Evolutionary conservation across 2,329 filamentous ascomycete species (phyloP), one percentile per base, ranked within the genome.

Genomic region (Fusarium oxysporum): DNA sequence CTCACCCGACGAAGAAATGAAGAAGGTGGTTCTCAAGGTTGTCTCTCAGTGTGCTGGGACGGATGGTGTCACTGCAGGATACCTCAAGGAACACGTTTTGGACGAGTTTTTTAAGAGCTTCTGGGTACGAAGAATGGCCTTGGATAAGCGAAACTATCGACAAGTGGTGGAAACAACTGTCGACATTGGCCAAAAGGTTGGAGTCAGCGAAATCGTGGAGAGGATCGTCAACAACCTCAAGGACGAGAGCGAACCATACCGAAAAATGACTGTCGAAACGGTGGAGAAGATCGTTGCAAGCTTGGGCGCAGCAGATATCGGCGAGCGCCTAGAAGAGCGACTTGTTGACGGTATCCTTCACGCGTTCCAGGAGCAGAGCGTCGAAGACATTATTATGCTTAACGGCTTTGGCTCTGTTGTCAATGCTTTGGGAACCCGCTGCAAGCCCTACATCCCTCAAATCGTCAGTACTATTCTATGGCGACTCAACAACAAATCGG

Each of bases 241-340:
- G 83, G 96, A 99, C 79, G 96, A 99, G 83, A 98, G 93, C 81
- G 96, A 99, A 81, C 92, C 96, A 2, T 99, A 99, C 83, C 92
- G 96, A 55, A 98, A 98, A 87, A 99, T 99, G 96, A 98, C 96
- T 0, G 93, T 99, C 38, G 96, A 99, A 85, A 98, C 96, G 0
- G 91, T 98, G 13, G 96, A 99, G 84, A 99, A 98, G 84, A 91
- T 98, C 53, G 93, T 99, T 78, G 95, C 96, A 21, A 94, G 94
- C 62, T 88, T 98, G 60, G 96, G 96, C 62, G 95, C 96, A 12
- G 96, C 96, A 40, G 96, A 99, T 80, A 95, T 99, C 76, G 93
- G 94, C 30, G 94, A 97, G 82, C 90, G 96, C 44, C 85, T 99
- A 40, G 96, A 99, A 82, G 96, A 98, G 83, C 90, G 95, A 53